Base-by-base conservation (phyloP, 2,329 filamentous ascomycete genomes). In the Colletotrichum theobromicola region DNA sequence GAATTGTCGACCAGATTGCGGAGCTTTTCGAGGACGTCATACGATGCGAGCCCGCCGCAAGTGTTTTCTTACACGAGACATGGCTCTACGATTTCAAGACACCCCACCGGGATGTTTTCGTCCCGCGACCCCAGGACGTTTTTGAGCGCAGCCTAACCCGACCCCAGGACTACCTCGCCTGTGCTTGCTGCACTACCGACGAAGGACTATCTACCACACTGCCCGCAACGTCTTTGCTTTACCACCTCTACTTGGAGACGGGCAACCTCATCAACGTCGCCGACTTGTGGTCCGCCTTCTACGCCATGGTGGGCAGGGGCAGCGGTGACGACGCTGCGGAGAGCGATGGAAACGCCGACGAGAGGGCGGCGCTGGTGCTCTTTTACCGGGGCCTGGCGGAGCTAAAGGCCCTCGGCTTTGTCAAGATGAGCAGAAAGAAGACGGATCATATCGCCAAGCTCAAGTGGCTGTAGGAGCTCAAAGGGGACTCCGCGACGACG, bases 391-490 rank as follows among this genome's bases (percentile, higher is more conserved):
- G 91, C 7, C 83, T 98, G 76, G 95, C 96, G 1, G 97, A 99
- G 83, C 84, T 99, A 82, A 93, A 93, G 82, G 91, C 93, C 68
- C 88, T 99, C 79, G 97, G 97, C 9, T 93, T 98, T 84, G 90
- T 98, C 75, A 98, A 97, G 86, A 89, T 90, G 75, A 98, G 94
- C 80, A 94, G 93, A 84, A 98, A 96, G 88, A 98, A 98, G 88
- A 91, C 93, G 28, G 97, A 98, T 82, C 96, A 98, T 84, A 87
- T 98, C 78, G 93, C 95, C 50, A 98, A 98, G 87, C 88, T 95
- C 92, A 95, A 94, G 82, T 97, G 96, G 79, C 86, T 97, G 75
- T 91, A 82, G 81, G 70, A 69, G 70, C 73, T 74, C 64, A 75
- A 75, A 75, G 72, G 63, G 42, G 8, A 21, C 24, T 35, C 58